Evolutionary conservation across 768 basidiomycete species (phyloP), one percentile per base, ranked within the genome.

Genomic region (Roridomyces roridus): DNA sequence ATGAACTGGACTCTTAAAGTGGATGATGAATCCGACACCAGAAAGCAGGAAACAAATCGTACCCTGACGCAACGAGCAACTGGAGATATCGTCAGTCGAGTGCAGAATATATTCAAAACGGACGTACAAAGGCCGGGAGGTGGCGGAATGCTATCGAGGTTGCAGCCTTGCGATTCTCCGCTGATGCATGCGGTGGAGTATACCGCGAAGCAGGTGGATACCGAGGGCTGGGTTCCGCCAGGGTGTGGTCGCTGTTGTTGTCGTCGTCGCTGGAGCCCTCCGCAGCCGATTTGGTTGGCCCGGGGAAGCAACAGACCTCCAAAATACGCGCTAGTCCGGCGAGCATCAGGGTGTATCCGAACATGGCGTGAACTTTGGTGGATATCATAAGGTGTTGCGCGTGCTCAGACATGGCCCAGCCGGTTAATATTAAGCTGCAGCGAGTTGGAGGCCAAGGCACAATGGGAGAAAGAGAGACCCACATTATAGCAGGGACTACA

Each of bases 371-470:
- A 4, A 96, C 92, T 76, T 86, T 86, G 1, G 93, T 92, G 1
- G 93, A 93, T 35, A 96, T 77, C 85, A 86, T 88, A 45, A 94
- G 78, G 5, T 84, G 86, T 74, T 98, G 95, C 0, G 85, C 84
- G 62, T 97, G 95, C 40, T 92, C 87, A 0, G 91, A 90, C 91
- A 97, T 96, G 0, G 89, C 94, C 88, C 91, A 96, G 6, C 96
- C 96, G 0, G 96, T 97, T 55, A 97, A 77, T 55, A 94, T 87
- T 61, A 96, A 88, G 44, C 90, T 94, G 56, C 31, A 36, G 15
- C 8, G 14, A 56, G 31, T 34, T 10, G 5, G 7, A n/a, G n/a
- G n/a, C 21, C 24, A 4, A 58, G 46, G 44, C 46, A 21, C 41
- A 45, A 29, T 21, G 23, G 46, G 5, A 6, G 41, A 46, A 45